Percentiles rank a stretch among this genome's conserved stretches.
Conservation (phyloP, 129 eudicot genomes). For the Chrysanthemum lavandulifolium region DNA sequence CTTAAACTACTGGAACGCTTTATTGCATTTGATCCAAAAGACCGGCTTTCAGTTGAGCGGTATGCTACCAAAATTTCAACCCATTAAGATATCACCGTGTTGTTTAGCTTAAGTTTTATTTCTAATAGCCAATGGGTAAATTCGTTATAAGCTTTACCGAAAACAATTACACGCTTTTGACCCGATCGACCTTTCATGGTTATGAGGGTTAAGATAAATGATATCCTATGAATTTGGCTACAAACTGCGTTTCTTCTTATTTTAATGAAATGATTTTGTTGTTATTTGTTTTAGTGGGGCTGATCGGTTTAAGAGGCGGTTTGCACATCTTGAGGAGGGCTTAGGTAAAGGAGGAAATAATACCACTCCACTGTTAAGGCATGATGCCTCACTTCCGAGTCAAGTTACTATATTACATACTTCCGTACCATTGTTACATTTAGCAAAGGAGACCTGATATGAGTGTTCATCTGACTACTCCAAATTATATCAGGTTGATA, state of each 20-base stretch:
- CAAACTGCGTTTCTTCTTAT: not conserved
- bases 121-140: not conserved
- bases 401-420: not conserved
- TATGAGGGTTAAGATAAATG: not conserved
- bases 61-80: constrained; percentile 15
- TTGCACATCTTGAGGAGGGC: constrained; percentile 27
- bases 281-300: constrained; percentile 11
- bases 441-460: no score
- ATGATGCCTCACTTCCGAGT: constrained; percentile 24
- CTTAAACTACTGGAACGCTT: constrained; percentile 73
- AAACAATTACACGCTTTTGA: no score
- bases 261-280: not conserved
- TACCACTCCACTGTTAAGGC: constrained; percentile 20
- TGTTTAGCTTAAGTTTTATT: not conserved
- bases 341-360: constrained; percentile 17
- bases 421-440: not conserved
- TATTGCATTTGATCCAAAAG: constrained; percentile 91
- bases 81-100: not conserved
- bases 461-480: no score
- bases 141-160: no score
- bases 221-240: not conserved
- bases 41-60: constrained; percentile 93
- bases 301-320: constrained; percentile 23
- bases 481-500: no score
- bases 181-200: no score